A percentile compares a stretch with the other conserved stretches of the same genome.
Evolutionary conservation across 2,329 filamentous ascomycete genomes (phyloP).

Genomic region (Aspergillus pseudoviridinutans): DNA sequence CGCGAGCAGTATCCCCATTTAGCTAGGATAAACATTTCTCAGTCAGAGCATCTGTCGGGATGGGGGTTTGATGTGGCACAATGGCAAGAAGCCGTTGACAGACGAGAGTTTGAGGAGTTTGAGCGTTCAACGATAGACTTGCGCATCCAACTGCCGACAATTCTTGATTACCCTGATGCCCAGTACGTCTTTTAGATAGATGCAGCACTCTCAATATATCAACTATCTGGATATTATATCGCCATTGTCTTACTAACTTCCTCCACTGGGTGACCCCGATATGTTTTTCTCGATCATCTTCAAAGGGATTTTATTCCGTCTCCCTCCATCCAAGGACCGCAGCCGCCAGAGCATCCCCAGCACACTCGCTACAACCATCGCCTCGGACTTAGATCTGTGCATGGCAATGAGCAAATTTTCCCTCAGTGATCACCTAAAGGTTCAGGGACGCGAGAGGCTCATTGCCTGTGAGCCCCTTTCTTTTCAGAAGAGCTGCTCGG

Average conservation of each 20-base stretch:
- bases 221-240: not conserved
- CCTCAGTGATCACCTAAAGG: not conserved
- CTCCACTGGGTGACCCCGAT: not conserved
- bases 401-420: too few species aligned
- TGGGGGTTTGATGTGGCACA: not conserved
- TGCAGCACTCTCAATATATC: not conserved
- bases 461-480: conserved; percentile 17
- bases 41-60: not conserved
- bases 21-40: not conserved
- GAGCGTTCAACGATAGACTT: not conserved
- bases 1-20: not conserved
- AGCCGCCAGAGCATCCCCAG: not conserved
- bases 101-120: not conserved
- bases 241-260: not conserved
- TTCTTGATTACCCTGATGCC: not conserved
- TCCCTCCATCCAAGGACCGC: not conserved
- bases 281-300: not conserved
- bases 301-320: not conserved
- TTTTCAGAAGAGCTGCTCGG: conserved; percentile 9
- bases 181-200: too few species aligned
- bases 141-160: not conserved
- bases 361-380: not conserved
- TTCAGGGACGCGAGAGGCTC: conserved; percentile 15
- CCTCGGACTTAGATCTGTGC: not conserved
- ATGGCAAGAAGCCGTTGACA: not conserved